Conservation (phyloP, 208 protist genomes). For the Blechomonas ayalai region DNA sequence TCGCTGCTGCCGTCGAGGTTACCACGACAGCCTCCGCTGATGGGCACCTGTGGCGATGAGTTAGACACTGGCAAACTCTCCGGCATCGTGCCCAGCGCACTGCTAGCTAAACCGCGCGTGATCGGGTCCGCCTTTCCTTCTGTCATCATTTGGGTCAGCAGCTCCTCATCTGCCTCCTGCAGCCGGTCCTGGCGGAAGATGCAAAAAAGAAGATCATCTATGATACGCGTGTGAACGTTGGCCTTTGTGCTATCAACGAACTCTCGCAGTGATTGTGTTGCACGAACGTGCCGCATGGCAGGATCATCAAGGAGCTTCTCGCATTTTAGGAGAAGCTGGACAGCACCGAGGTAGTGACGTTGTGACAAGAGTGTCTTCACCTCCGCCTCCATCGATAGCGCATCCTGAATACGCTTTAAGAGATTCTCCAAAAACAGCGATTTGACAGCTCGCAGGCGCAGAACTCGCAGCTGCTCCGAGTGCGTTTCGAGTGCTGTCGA, state of each 20-base stretch:
- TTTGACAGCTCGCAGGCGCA: conserved; percentile 66
- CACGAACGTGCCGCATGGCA: conserved; percentile 36
- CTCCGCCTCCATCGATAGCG: conserved; percentile 43
- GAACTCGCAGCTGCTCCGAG: conserved; percentile 55
- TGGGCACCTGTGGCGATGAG: neutral
- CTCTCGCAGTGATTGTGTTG: conserved; percentile 42
- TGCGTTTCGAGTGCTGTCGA: conserved; percentile 53
- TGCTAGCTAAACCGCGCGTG: too few relatives aligned
- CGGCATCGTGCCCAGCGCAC: too few relatives aligned
- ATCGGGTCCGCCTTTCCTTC: too few relatives aligned
- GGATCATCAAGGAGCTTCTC: conserved; percentile 25
- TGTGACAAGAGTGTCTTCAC: conserved; percentile 31
- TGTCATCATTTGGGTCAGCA: conserved; percentile 43
- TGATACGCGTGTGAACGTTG: conserved; percentile 52
- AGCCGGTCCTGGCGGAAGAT: conserved; percentile 69
- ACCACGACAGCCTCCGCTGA: neutral
- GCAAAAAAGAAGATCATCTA: conserved; percentile 65
- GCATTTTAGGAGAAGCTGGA: conserved; percentile 43
- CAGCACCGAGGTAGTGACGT: conserved; percentile 58
- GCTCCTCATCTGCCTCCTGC: conserved; percentile 43
- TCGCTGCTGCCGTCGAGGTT: conserved; percentile 1
- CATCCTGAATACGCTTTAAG: conserved; percentile 40
- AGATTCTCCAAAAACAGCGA: conserved; percentile 62
- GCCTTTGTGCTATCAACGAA: conserved; percentile 36
- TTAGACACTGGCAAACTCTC: too few relatives aligned